Percentiles rank a stretch among this genome's conserved stretches.
phyloP scores from a whole-genome alignment of 169 alveolate genomes.

The Toxoplasma gondii region DNA sequence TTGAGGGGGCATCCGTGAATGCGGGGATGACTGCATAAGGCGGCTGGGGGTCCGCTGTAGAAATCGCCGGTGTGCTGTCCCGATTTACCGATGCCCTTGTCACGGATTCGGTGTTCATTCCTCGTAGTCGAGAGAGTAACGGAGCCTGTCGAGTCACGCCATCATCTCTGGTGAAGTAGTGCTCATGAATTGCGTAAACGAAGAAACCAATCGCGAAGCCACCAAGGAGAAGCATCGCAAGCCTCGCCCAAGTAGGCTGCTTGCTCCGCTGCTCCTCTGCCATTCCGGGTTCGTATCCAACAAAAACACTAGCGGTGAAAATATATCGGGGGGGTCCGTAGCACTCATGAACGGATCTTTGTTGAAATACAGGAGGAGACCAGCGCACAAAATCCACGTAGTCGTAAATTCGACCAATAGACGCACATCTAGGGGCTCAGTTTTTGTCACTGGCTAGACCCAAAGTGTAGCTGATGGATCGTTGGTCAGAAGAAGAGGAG shows the following conservation, averaged over 20 bases:
- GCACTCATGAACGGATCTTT: too few relatives aligned
- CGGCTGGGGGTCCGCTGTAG: neutral
- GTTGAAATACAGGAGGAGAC: too few relatives aligned
- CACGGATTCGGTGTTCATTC: neutral
- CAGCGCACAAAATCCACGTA: too few relatives aligned
- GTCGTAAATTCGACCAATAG: too few relatives aligned
- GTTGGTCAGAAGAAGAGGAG: too few relatives aligned
- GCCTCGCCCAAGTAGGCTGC: neutral
- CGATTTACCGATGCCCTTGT: neutral
- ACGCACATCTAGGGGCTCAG: too few relatives aligned
- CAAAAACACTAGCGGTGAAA: too few relatives aligned
- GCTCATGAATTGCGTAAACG: neutral
- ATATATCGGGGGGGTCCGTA: too few relatives aligned
- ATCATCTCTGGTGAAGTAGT: neutral
- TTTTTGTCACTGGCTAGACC: too few relatives aligned
- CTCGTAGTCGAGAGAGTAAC: neutral
- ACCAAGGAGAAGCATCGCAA: neutral
- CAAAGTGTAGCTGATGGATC: too few relatives aligned
- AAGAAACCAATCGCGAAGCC: neutral
- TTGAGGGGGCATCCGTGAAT: too few relatives aligned
- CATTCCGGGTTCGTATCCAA: neutral
- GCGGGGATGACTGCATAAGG: neutral
- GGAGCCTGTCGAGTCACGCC: neutral
- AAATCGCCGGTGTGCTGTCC: neutral
- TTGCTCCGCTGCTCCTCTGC: neutral